Evolutionary conservation across 257 asterid genomes (phyloP).

Genomic region (Craterostigma plantagineum): DNA sequence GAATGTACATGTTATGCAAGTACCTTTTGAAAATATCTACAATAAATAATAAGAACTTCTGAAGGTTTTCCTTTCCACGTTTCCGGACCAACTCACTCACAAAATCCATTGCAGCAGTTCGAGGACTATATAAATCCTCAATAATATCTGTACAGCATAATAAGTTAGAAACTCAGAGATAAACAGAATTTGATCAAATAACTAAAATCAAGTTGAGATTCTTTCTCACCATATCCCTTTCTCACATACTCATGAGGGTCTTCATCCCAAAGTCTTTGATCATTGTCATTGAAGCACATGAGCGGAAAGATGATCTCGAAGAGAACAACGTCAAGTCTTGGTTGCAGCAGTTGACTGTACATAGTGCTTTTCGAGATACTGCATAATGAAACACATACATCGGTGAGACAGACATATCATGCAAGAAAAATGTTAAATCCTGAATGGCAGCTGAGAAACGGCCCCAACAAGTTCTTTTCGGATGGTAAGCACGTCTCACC

Average conservation of each 20-base stretch:
- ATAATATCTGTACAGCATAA: slow-evolving; percentile 45
- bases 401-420: slow-evolving; percentile 7
- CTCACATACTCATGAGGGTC: slow-evolving; percentile 98
- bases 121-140: slow-evolving; percentile 93
- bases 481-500: too few relatives aligned
- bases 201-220: slow-evolving; percentile 3
- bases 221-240: slow-evolving; percentile 83
- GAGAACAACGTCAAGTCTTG: slow-evolving; percentile 69
- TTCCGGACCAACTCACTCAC: slow-evolving; percentile 94
- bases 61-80: slow-evolving; percentile 95
- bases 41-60: slow-evolving; percentile 63
- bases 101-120: slow-evolving; percentile 99
- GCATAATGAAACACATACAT: slow-evolving; percentile 19
- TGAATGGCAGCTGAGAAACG: too few relatives aligned
- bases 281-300: slow-evolving; percentile 93
- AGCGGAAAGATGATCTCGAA: slow-evolving; percentile 90
- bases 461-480: too few relatives aligned
- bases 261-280: slow-evolving; percentile 93
- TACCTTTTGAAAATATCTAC: slow-evolving; percentile 90
- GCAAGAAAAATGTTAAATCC: slow-evolving; percentile 3
- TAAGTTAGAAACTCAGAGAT: background rate
- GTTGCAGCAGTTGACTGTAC: slow-evolving; percentile 69
- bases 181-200: background rate
- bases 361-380: slow-evolving; percentile 73
- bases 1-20: background rate